These are phyloP conservation scores for Rhodotorula sphaerocarpa DNA, from an alignment of 768 basidiomycete genomes.

Conservation along the genomic window DNA sequence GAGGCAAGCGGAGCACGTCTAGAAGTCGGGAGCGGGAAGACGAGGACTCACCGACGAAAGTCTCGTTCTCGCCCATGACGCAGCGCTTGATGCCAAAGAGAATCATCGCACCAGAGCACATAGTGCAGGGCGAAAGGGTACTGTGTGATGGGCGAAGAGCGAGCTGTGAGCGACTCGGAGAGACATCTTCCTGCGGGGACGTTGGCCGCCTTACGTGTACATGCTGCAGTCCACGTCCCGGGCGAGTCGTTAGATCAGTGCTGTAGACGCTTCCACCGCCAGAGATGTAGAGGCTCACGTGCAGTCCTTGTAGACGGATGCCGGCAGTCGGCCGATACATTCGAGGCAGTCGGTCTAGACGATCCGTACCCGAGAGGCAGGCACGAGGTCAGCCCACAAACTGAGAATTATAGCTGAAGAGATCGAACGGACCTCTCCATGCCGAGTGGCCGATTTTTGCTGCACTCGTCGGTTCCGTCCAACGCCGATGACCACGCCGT, in stretches of 20 bases:
- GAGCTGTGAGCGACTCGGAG: not conserved
- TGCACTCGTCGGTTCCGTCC: slow-evolving; percentile 51
- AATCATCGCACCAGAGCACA: slow-evolving; percentile 57
- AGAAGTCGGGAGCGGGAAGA: no score
- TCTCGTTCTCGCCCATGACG: slow-evolving; percentile 59
- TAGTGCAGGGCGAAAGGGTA: slow-evolving; percentile 53
- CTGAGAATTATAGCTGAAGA: not conserved
- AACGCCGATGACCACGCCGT: slow-evolving; percentile 45
- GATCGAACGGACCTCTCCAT: slow-evolving; percentile 47
- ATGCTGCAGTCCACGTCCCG: slow-evolving; percentile 5
- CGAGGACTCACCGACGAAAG: slow-evolving; percentile 45
- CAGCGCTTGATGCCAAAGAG: slow-evolving; percentile 52
- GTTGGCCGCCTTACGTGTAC: slow-evolving; percentile 5
- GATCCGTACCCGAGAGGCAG: not conserved
- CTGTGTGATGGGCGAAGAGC: slow-evolving; percentile 8
- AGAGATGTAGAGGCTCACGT: slow-evolving; percentile 9
- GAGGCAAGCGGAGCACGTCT: no score
- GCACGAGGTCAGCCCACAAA: not conserved
- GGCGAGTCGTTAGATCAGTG: no score
- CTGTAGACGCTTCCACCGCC: no score
- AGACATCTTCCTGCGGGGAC: not conserved
- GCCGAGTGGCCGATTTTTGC: slow-evolving; percentile 47
- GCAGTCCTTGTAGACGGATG: slow-evolving; percentile 28
- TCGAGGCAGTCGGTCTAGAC: slow-evolving; percentile 48
- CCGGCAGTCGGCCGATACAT: slow-evolving; percentile 47